Evolutionary conservation across 257 asterid species (phyloP).

Genomic region (Solanum lignicaule): DNA sequence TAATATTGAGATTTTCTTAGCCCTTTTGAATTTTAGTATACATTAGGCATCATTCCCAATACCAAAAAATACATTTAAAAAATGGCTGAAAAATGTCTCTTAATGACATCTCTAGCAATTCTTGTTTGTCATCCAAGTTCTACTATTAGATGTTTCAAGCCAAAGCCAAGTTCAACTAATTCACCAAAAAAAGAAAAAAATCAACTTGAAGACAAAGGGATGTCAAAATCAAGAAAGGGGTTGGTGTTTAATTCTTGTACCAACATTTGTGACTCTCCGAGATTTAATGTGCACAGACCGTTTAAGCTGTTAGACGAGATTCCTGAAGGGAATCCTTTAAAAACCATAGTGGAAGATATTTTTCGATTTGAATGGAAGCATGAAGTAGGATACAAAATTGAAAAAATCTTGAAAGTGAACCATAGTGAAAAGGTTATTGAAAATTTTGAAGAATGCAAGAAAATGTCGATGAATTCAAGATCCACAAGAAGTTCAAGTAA

Average conservation of each 20-base stretch:
- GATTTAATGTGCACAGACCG: background rate
- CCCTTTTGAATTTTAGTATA: background rate
- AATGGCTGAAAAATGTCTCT: conserved; percentile 7
- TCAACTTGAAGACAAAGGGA: background rate
- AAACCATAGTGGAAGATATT: background rate
- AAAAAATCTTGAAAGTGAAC: conserved; percentile 5
- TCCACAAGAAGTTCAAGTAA: background rate
- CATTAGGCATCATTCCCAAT: background rate
- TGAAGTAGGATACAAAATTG: background rate
- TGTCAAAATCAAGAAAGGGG: background rate
- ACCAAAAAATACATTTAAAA: background rate
- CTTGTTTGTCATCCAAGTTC: conserved; percentile 5
- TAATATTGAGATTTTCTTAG: background rate
- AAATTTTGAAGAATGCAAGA: background rate
- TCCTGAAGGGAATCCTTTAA: background rate
- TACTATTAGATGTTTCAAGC: conserved; percentile 11
- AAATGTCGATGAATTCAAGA: background rate
- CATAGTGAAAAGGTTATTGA: background rate
- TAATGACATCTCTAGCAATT: conserved; percentile 6
- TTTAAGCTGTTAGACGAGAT: background rate
- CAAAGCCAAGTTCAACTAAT: background rate
- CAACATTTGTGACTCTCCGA: background rate
- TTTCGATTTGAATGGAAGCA: background rate
- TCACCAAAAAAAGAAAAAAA: conserved; percentile 4
- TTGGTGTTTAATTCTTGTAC: background rate